phyloP scores from a whole-genome alignment of 345 rosid genomes.

The Sisymbrium altissimum region DNA sequence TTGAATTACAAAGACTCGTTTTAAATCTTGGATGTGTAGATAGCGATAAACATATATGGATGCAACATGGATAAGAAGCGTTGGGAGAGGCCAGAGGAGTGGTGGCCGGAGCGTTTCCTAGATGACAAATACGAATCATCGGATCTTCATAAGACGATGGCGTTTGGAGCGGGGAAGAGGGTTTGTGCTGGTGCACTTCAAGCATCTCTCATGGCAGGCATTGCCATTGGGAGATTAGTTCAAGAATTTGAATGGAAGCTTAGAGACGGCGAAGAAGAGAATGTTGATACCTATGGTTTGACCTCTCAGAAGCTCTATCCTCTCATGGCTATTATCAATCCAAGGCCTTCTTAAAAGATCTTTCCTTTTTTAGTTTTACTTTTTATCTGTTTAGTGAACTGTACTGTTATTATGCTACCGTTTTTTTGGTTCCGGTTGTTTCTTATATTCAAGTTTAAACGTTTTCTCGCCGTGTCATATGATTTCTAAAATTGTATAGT shows the following conservation, averaged over 20 bases:
- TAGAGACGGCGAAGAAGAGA: constrained; percentile 58
- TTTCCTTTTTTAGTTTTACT: background rate
- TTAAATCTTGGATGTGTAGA: constrained; percentile 43
- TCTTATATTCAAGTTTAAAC: too few relatives aligned
- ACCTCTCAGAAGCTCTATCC: constrained; percentile 79
- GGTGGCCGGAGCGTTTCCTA: constrained; percentile 76
- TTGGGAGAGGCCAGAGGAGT: constrained; percentile 68
- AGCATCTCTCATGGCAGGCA: constrained; percentile 54
- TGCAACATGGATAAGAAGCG: constrained; percentile 82
- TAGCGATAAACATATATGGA: constrained; percentile 81
- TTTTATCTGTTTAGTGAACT: background rate
- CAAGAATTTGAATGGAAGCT: constrained; percentile 82
- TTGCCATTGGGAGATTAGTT: constrained; percentile 64
- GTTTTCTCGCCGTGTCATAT: too few relatives aligned
- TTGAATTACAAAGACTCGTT: background rate
- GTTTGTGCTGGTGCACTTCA: constrained; percentile 76
- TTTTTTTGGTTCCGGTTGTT: background rate
- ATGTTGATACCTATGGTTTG: constrained; percentile 60
- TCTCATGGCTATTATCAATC: constrained; percentile 50
- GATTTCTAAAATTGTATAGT: too few relatives aligned
- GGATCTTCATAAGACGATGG: constrained; percentile 85
- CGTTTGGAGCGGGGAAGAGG: constrained; percentile 85
- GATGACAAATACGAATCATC: constrained; percentile 45
- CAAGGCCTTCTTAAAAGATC: constrained; percentile 37
- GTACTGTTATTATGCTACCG: background rate